A percentile compares a stretch with the other conserved stretches of the same genome.
Conservation (phyloP, 352 stramenopile species). For the Pythium sukuiense region DNA sequence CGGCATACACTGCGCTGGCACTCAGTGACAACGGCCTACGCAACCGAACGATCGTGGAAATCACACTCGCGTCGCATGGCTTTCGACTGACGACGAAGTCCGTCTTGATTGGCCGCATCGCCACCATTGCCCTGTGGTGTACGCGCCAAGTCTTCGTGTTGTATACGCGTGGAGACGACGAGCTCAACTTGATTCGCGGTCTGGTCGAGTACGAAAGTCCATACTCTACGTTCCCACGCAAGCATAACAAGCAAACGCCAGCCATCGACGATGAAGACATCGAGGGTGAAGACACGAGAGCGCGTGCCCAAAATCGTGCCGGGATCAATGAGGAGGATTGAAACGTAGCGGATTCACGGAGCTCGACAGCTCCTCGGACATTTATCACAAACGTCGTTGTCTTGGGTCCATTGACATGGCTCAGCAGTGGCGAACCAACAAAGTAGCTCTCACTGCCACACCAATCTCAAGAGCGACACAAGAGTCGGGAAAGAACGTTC, state of each 20-base stretch:
- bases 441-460: too few relatives aligned
- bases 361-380: too few relatives aligned
- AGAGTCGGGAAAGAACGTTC: too few relatives aligned
- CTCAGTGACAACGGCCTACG: not conserved
- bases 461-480: too few relatives aligned
- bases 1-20: not conserved
- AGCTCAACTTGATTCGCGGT: constrained; percentile 20
- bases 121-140: constrained; percentile 11
- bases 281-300: too few relatives aligned
- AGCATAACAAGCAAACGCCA: not conserved
- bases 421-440: too few relatives aligned
- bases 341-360: too few relatives aligned
- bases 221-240: not conserved
- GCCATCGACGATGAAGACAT: not conserved
- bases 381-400: too few relatives aligned
- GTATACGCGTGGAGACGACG: constrained; percentile 7
- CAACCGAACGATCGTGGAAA: constrained; percentile 1
- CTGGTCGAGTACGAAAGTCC: constrained; percentile 10
- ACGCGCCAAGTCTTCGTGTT: constrained; percentile 13
- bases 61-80: not conserved
- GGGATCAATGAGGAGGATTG: too few relatives aligned
- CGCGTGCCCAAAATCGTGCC: too few relatives aligned
- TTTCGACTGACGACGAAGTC: not conserved
- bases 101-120: constrained; percentile 7
- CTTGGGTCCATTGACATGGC: too few relatives aligned